A percentile compares a stretch with the other conserved stretches of the same genome.
Conservation (phyloP, 2,329 filamentous ascomycete species). For the Samsoniella hepiali region DNA sequence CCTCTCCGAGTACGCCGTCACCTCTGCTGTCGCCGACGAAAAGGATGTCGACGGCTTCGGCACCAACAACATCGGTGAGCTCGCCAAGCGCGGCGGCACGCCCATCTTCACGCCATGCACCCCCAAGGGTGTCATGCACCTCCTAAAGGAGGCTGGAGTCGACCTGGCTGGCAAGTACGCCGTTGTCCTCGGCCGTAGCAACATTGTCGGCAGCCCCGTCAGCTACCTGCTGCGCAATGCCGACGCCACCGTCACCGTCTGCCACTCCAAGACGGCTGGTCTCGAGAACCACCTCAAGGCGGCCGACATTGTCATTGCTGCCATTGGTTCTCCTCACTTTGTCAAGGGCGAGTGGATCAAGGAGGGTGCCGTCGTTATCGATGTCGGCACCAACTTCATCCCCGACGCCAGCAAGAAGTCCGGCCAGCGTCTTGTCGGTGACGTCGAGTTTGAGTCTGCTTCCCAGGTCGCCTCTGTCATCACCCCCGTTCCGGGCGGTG, state of each 20-base stretch:
- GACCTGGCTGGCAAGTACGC: constrained; percentile 86
- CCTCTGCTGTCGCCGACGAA: constrained; percentile 83
- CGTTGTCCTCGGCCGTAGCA: constrained; percentile 89
- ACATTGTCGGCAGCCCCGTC: constrained; percentile 96
- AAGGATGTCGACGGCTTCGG: constrained; percentile 99
- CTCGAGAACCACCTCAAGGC: constrained; percentile 71
- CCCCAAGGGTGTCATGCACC: constrained; percentile 93
- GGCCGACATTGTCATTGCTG: constrained; percentile 87
- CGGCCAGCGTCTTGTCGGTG: constrained; percentile 85
- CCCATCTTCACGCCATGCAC: constrained; percentile 94
- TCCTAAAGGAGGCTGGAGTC: constrained; percentile 80
- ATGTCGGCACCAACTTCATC: constrained; percentile 96
- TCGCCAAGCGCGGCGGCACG: constrained; percentile 89
- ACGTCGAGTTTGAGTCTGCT: constrained; percentile 88
- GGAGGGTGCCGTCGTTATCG: constrained; percentile 90
- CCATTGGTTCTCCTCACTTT: constrained; percentile 82
- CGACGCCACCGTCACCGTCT: constrained; percentile 93
- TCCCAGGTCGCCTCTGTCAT: constrained; percentile 85
- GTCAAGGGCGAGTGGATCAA: constrained; percentile 96
- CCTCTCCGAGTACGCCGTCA: constrained; percentile 86
- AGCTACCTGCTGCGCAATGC: constrained; percentile 94
- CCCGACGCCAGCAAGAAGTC: constrained; percentile 87
- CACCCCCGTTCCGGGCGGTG: constrained; percentile 92
- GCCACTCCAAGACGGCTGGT: constrained; percentile 82
- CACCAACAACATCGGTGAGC: constrained; percentile 88